Percentiles rank a stretch among this genome's conserved stretches.
Evolutionary conservation across 1,284 basidiomycete species (phyloP).

Genomic region (Apiotrichum laibachii): DNA sequence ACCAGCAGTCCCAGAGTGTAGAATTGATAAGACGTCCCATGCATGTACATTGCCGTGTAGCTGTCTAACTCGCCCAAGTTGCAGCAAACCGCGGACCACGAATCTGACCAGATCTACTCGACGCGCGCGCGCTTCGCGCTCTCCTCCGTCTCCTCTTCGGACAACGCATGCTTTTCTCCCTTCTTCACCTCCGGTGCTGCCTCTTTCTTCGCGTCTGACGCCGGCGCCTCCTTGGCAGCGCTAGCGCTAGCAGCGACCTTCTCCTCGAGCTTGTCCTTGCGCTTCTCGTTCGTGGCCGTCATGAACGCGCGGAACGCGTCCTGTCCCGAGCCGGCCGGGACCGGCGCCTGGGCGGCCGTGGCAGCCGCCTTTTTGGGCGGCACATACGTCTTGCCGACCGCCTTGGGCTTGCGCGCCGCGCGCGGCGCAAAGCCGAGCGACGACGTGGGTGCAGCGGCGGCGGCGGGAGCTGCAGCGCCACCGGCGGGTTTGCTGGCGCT

Average conservation of each 20-base stretch:
- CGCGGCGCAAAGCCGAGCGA: conserved; percentile 34
- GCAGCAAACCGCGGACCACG: too few species aligned
- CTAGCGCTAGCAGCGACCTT: conserved; percentile 14
- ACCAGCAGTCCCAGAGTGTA: not conserved
- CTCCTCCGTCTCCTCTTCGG: conserved; percentile 18
- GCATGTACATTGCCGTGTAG: conserved; percentile 2
- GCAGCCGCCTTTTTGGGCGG: conserved; percentile 26
- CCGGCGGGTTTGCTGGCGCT: too few species aligned
- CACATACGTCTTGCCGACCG: conserved; percentile 33
- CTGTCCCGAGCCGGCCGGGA: conserved; percentile 25
- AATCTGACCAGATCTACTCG: not conserved
- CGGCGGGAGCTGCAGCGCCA: not conserved
- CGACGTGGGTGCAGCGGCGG: conserved; percentile 3
- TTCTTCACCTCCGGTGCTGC: conserved; percentile 13
- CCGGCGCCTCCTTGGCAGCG: too few species aligned
- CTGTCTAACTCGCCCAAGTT: too few species aligned
- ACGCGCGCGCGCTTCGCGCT: not conserved
- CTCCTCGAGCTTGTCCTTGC: conserved; percentile 24
- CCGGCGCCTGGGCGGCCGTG: conserved; percentile 10
- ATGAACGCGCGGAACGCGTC: conserved; percentile 46
- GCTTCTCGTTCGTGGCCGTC: conserved; percentile 38
- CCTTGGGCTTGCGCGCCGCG: conserved; percentile 27
- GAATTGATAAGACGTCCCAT: not conserved
- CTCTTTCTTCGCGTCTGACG: conserved; percentile 1
- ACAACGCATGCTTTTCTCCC: conserved; percentile 18